Evolutionary conservation across 495 filamentous ascomycete genomes (phyloP), one percentile per base, ranked within the genome.

Genomic region (Xanthoparmelia taractica): DNA sequence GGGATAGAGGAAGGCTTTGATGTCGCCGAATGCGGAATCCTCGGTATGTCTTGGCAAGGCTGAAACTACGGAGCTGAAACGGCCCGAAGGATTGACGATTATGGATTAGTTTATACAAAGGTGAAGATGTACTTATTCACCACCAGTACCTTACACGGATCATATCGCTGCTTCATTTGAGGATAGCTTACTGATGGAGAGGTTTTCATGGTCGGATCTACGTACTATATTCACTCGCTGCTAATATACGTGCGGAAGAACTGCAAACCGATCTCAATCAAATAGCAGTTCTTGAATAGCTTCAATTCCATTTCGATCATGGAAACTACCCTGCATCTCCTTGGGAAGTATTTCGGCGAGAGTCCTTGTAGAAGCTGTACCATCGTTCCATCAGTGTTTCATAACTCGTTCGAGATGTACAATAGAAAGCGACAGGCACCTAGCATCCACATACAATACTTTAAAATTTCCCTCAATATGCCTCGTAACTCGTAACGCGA

Each of bases 1-100:
- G 8, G 27, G n/a, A 18, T 10, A 31, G 27, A 41, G 27, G 40
- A 57, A 17, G 2, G 12, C 29, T 41, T 63, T 37, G 27, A 43
- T 34, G 18, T 23, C 5, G 48, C 50, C 15, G 17, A 54, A 54
- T 54, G 50, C 50, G 50, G 48, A 48, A 52, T 31, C 2, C 47
- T 50, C 1, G 47, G 47, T 27, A 45, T 45, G 41, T 45, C 47
- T 50, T 50, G 47, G 47, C 47, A 50, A 29, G 48, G 50, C 50
- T 54, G 29, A 33, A 54, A 1, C 13, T n/a, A 54, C 50, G 50
- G 50, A 33, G 18, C 13, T 18, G 8, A 33, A 54, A 54, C 50
- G 50, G 50, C 27, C 50, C 50, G 50, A 54, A 33, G 10, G 45
- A 2, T 23, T 25, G 25, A 29, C 8, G 25, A 52, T 2, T 52